Evolutionary conservation across 176 grass and related monocot species (phyloP).

Genomic region (Phragmites australis): DNA sequence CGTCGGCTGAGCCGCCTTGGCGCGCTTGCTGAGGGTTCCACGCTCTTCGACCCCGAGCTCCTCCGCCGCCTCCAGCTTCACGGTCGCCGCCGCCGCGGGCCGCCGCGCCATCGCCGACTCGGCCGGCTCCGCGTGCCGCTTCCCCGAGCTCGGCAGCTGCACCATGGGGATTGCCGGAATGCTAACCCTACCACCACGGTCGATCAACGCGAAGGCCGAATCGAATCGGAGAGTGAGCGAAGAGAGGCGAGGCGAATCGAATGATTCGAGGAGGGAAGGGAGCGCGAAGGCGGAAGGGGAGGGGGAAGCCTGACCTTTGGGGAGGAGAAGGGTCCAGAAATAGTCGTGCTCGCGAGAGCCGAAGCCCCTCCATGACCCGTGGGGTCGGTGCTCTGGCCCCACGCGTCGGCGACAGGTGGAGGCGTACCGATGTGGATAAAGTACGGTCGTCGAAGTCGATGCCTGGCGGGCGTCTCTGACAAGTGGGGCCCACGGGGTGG

Average conservation of each 20-base stretch:
- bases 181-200: conserved; percentile 1
- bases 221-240: conserved; percentile 24
- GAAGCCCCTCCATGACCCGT: background rate
- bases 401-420: background rate
- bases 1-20: conserved; percentile 15
- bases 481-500: background rate
- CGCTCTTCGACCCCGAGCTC: conserved; percentile 18
- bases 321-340: conserved; percentile 52
- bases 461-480: background rate
- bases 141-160: conserved; percentile 52
- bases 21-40: conserved; percentile 36
- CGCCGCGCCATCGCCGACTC: conserved; percentile 21
- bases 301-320: conserved; percentile 28
- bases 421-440: conserved; percentile 18
- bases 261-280: background rate
- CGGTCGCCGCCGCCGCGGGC: background rate
- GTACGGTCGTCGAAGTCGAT: no score
- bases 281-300: conserved; percentile 10
- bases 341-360: background rate
- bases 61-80: conserved; percentile 51
- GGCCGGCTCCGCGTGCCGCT: conserved; percentile 42
- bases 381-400: background rate
- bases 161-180: conserved; percentile 50
- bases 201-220: conserved; percentile 5
- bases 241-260: background rate